Base-by-base conservation (phyloP, 2,329 filamentous ascomycete species). In the Leptographium radiaticola region DNA sequence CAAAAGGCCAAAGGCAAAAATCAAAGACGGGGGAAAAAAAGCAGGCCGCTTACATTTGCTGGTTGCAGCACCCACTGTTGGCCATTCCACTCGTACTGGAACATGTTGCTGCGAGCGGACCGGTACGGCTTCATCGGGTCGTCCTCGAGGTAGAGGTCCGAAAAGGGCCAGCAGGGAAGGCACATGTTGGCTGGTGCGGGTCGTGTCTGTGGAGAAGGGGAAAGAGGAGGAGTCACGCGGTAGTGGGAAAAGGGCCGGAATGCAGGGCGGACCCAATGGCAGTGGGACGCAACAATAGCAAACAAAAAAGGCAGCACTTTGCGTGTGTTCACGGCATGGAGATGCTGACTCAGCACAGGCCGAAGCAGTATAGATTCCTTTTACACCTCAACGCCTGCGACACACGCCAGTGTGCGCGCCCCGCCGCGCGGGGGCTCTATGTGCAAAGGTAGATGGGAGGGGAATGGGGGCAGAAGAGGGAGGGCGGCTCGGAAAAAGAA, bases 121-220 rank as follows among this genome's bases (percentile, higher is more conserved):
- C 52, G 53, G 46, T 52, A 63, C 55, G 70, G 68, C 56, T 73
- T 69, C 11, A 46, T 20, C 36, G 58, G 59, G 15, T 60, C 60
- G 34, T 60, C 59, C 33, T 62, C 60, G 49, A 62, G 56, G n/a
- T 55, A 53, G 43, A 61, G 53, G 46, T 59, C 57, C 30, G 57
- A 53, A 45, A 59, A 62, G 0, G 75, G 70, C 64, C 76, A 78
- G 61, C 74, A 77, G 6, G 72, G 70, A n/a, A 77, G 67, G 60
- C 76, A 80, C 76, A 80, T 79, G 8, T 49, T 65, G 47, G 9
- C n/a, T 33, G 25, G 25, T 10, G 15, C 11, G 11, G 6, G 16
- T 6, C 25, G n/a, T n/a, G n/a, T 49, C 8, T 7, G 10, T 9
- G 20, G 34, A 36, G 39, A 15, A 16, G 30, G 4, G 34, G 34